A percentile compares a stretch with the other conserved stretches of the same genome.
Evolutionary conservation across 768 basidiomycete genomes (phyloP).

Genomic region (Boletus reticuloceps): DNA sequence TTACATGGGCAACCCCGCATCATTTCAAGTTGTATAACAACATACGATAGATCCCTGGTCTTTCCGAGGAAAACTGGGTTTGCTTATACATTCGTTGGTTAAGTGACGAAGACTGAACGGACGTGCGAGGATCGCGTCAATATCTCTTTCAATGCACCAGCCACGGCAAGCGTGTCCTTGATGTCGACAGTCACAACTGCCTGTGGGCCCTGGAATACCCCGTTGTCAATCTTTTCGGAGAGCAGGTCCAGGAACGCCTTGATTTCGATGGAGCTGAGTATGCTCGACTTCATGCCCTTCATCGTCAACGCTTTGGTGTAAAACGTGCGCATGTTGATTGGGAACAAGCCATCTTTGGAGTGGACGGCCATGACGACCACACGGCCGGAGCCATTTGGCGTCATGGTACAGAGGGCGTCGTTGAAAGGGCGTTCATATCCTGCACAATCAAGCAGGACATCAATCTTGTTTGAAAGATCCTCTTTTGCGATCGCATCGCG

Average conservation of each 20-base stretch:
- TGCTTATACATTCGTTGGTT: background rate
- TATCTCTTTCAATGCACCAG: conserved; percentile 21
- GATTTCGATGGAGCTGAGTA: conserved; percentile 19
- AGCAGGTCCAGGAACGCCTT: conserved; percentile 30
- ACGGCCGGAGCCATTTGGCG: conserved; percentile 30
- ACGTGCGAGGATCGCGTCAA: conserved; percentile 26
- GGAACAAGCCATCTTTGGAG: conserved; percentile 31
- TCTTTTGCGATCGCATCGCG: conserved; percentile 27
- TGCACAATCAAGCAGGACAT: conserved; percentile 34
- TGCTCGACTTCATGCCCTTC: conserved; percentile 32
- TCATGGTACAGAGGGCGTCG: conserved; percentile 34
- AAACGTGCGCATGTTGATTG: conserved; percentile 30
- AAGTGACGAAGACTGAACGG: conserved; percentile 30
- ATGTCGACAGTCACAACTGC: conserved; percentile 22
- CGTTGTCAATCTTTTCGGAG: conserved; percentile 30
- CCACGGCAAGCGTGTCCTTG: conserved; percentile 17
- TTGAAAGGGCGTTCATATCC: conserved; percentile 34
- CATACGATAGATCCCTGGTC: background rate
- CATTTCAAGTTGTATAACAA: background rate
- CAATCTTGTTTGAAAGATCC: conserved; percentile 29
- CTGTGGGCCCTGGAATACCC: conserved; percentile 27
- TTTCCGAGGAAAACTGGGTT: background rate
- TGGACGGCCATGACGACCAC: conserved; percentile 36
- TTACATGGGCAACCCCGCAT: background rate
- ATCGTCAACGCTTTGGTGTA: conserved; percentile 31